A percentile compares a stretch with the other conserved stretches of the same genome.
phyloP scores from a whole-genome alignment of 1,284 basidiomycete species.

The Tylopilus sp. region DNA sequence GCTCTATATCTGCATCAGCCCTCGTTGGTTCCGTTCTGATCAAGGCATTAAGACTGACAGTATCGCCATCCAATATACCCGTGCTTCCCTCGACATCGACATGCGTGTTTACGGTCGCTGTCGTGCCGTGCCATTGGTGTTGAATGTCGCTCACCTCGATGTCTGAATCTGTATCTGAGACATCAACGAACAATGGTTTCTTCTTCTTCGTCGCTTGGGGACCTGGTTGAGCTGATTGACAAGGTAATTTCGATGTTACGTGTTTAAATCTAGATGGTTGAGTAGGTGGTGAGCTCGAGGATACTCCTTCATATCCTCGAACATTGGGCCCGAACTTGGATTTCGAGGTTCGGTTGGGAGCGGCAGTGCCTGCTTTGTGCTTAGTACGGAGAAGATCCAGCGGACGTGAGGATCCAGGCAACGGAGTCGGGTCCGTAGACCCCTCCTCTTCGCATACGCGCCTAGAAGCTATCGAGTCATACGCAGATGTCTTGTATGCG shows the following conservation, averaged over 20 bases:
- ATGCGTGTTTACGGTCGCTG: neutral
- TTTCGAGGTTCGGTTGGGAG: neutral
- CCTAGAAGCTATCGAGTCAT: neutral
- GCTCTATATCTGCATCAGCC: conserved; percentile 4
- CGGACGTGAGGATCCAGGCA: conserved; percentile 24
- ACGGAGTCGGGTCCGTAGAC: conserved; percentile 8
- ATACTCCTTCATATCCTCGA: conserved; percentile 12
- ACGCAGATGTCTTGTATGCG: neutral
- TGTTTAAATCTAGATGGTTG: conserved; percentile 1
- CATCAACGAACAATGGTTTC: conserved; percentile 22
- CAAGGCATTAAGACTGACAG: conserved; percentile 10
- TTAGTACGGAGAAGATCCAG: conserved; percentile 29
- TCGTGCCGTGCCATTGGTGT: neutral
- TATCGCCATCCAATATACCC: neutral
- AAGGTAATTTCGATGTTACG: neutral
- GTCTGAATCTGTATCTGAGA: conserved; percentile 28
- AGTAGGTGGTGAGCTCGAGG: conserved; percentile 3
- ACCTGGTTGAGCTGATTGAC: neutral
- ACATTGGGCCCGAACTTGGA: neutral
- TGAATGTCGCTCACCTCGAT: conserved; percentile 19
- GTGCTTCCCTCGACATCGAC: neutral
- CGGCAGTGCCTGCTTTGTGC: neutral
- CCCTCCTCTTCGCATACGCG: conserved; percentile 9
- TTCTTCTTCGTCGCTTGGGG: conserved; percentile 12
- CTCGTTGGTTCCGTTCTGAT: neutral